Conservation (phyloP, 2,329 filamentous ascomycete genomes). For the Fusarium austroafricanum region DNA sequence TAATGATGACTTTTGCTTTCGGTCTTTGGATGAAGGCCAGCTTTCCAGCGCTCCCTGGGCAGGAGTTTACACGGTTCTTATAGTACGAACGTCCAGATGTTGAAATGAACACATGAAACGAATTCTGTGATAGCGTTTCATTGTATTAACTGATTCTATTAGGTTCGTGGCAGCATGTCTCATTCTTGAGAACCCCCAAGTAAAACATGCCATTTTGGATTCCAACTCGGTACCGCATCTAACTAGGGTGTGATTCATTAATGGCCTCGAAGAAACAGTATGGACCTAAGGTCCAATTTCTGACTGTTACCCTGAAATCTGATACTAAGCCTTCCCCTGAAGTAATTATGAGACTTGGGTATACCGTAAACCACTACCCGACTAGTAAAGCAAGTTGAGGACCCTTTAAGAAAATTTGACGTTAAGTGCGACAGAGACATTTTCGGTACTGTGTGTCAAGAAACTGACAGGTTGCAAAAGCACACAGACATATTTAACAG, state of each 20-base stretch:
- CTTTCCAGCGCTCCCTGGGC: neutral
- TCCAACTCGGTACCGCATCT: too few relatives aligned
- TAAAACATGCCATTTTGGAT: neutral
- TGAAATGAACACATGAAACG: neutral
- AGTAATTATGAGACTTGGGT: too few relatives aligned
- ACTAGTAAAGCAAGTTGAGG: neutral
- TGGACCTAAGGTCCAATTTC: too few relatives aligned
- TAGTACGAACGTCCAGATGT: neutral
- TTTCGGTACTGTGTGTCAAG: neutral
- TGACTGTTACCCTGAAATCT: too few relatives aligned
- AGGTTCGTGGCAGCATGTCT: neutral
- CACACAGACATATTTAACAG: accelerated
- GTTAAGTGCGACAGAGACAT: neutral
- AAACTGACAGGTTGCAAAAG: neutral
- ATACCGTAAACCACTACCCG: too few relatives aligned
- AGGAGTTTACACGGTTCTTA: neutral
- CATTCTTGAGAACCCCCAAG: neutral
- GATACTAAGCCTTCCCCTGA: too few relatives aligned
- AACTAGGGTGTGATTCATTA: too few relatives aligned
- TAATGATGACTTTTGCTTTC: neutral
- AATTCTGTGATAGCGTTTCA: neutral
- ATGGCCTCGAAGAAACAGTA: too few relatives aligned
- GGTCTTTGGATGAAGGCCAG: accelerated
- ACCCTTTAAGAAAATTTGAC: neutral
- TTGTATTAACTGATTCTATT: neutral